Conservation (phyloP, 345 rosid species). For the Carallia pectinifolia region DNA sequence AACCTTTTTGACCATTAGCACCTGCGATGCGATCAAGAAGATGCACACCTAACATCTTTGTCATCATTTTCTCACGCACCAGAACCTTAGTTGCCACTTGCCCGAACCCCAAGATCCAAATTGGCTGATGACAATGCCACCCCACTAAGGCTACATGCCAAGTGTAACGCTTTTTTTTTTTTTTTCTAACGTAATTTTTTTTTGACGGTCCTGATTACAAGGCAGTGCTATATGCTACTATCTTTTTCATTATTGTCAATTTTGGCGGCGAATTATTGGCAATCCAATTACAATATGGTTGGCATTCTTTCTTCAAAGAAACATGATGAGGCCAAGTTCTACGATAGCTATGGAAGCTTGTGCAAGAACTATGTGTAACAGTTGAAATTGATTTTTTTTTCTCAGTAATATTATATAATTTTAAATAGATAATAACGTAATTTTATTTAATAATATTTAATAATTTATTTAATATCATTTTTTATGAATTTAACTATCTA, state of each 20-base stretch:
- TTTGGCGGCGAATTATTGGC: not conserved
- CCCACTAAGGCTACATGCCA: conserved; percentile 6
- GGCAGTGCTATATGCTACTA: not conserved
- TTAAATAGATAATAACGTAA: too few species aligned
- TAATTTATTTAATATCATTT: too few species aligned
- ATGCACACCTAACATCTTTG: not conserved
- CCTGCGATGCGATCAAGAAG: not conserved
- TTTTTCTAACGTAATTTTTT: not conserved
- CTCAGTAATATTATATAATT: too few species aligned
- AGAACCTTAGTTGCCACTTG: conserved; percentile 9
- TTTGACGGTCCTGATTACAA: not conserved
- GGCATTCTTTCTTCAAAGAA: conserved; percentile 6
- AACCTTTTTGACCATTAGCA: not conserved
- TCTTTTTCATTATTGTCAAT: conserved; percentile 9
- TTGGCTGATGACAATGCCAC: conserved; percentile 14
- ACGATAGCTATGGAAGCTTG: not conserved
- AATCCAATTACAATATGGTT: conserved; percentile 7
- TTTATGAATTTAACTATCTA: too few species aligned
- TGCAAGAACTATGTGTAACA: conserved; percentile 1
- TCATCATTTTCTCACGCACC: conserved; percentile 8
- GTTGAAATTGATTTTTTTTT: not conserved
- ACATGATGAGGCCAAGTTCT: conserved; percentile 14
- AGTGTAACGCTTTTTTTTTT: not conserved
- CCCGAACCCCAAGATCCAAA: conserved; percentile 5
- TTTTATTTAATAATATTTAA: too few species aligned